Base-by-base conservation (phyloP, 1,284 basidiomycete species). In the Cryptococcus hybrid region DNA sequence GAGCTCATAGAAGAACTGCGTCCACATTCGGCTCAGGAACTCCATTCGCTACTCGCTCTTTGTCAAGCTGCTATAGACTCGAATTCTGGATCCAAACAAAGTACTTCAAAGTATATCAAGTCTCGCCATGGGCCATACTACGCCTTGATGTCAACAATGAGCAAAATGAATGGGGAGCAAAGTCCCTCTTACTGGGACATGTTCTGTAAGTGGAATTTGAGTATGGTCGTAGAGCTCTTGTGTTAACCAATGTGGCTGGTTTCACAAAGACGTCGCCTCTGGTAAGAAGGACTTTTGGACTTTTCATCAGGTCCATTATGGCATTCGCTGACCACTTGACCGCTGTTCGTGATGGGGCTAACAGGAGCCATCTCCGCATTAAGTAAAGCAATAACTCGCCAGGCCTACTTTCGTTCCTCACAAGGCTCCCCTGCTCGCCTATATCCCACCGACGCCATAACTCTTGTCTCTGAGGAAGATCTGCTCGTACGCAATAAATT, bases 121-220 rank as follows among this genome's bases (percentile, higher is more conserved):
- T 67, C 70, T 47, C 69, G 75, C 6, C 70, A 76, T 60, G 71
- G 74, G 1, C 75, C 76, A 1, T 78, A 71, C 59, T 69, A 74
- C 50, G 62, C 66, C 3, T 61, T 75, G 24, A 68, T 77, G 63
- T 72, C 69, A 13, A 64, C 73, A 12, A 55, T 76, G 58, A 69
- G 63, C 57, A 74, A 73, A 59, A 47, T 76, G 34, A 59, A 53
- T 1, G 67, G 71, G 7, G 62, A 59, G n/a, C 55, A 64, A 15
- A 69, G 68, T 47, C 73, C 72, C 3, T 64, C 69, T 1, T 75
- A 74, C 57, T 74, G 69, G 71, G 75, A 75, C 53, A 37, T 73
- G 24, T 72, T 74, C 56, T 60, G 74, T 76, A 57, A 67, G 71
- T 30, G 30, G 30, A 56, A 18, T 42, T 11, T 3, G 12, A 42